A percentile compares a stretch with the other conserved stretches of the same genome.
Conservation (phyloP, 176 grass and related monocot species). For the Carex parvula region DNA sequence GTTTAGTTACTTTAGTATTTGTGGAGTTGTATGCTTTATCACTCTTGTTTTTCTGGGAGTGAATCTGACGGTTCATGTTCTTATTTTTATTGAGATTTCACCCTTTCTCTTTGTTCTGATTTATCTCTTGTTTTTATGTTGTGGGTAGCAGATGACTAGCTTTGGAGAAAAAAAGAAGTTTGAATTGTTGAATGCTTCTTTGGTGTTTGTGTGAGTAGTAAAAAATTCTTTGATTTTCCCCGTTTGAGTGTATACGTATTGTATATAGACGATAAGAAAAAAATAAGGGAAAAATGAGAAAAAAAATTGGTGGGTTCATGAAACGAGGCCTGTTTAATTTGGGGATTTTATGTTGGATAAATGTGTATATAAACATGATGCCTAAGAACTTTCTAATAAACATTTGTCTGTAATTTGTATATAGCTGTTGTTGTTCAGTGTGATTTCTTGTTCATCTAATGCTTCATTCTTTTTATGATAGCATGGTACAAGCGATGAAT, state of each 20-base stretch:
- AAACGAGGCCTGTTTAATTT: not conserved
- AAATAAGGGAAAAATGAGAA: not conserved
- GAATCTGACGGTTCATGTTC: not conserved
- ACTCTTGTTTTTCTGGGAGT: not conserved
- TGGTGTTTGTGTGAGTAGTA: conserved; percentile 8
- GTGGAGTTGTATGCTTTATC: not conserved
- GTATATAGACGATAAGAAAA: conserved; percentile 12
- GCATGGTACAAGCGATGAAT: not conserved
- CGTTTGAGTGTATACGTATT: conserved; percentile 1
- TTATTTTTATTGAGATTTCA: not conserved
- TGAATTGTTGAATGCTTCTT: conserved; percentile 14
- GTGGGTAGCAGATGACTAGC: conserved; percentile 18
- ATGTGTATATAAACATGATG: conserved; percentile 24
- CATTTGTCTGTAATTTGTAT: conserved; percentile 15
- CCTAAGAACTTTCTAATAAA: conserved; percentile 3
- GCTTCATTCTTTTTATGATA: not conserved
- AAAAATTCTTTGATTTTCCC: conserved; percentile 25
- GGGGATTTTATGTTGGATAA: conserved; percentile 17
- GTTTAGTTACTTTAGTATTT: not conserved
- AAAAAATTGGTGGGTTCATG: not conserved
- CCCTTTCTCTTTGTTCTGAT: not conserved
- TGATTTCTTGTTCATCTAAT: not conserved
- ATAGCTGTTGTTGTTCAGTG: conserved; percentile 1
- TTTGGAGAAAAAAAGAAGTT: not conserved
- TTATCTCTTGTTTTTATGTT: conserved; percentile 4